phyloP scores from a whole-genome alignment of 1,284 basidiomycete species.

The Tausonia pullulans region DNA sequence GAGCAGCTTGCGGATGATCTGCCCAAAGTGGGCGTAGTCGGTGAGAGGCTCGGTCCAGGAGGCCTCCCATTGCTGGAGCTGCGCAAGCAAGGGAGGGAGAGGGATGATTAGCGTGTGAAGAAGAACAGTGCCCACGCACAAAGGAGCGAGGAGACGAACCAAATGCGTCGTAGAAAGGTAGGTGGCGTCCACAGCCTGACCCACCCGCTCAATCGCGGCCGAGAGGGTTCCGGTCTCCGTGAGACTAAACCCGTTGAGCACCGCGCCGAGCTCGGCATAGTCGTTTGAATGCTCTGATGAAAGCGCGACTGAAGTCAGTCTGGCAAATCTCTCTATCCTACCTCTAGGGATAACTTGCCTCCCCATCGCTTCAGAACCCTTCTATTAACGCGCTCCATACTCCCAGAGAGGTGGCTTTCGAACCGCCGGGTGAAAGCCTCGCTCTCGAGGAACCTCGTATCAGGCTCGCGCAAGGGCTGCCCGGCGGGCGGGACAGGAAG shows the following conservation, averaged over 20 bases:
- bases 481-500: constrained; percentile 79
- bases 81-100: constrained; percentile 3
- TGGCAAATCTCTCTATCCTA: neutral
- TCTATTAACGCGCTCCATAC: constrained; percentile 92
- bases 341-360: constrained; percentile 40
- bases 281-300: constrained; percentile 69
- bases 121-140: neutral
- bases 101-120: neutral
- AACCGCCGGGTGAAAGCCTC: constrained; percentile 97
- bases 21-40: constrained; percentile 89
- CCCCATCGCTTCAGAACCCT: constrained; percentile 87
- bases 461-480: constrained; percentile 73
- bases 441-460: constrained; percentile 89
- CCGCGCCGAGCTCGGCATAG: constrained; percentile 86
- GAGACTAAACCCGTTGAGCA: constrained; percentile 89
- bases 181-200: constrained; percentile 88
- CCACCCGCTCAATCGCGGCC: constrained; percentile 75
- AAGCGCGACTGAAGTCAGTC: neutral
- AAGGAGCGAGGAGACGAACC: constrained; percentile 40
- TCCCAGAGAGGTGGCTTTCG: constrained; percentile 75
- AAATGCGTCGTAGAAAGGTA: constrained; percentile 84
- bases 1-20: constrained; percentile 86
- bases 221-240: constrained; percentile 65
- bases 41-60: constrained; percentile 91
- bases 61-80: constrained; percentile 85